These are phyloP conservation scores for Akanthomyces lecanii DNA, from an alignment of 2,329 filamentous ascomycete species.

Conservation along the genomic window DNA sequence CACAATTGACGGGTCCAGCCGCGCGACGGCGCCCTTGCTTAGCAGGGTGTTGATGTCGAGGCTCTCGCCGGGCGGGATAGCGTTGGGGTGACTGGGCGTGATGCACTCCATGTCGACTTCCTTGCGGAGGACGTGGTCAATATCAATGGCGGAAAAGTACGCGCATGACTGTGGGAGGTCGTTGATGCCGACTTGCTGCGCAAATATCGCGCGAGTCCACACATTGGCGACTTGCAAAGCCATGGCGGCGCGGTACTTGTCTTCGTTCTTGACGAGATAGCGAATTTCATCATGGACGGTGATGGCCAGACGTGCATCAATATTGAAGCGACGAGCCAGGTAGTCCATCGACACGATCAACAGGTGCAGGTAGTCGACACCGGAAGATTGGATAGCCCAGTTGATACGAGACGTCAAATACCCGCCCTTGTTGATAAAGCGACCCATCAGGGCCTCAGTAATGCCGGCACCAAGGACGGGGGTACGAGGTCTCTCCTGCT, in stretches of 20 bases:
- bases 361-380: constrained; percentile 94
- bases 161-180: constrained; percentile 92
- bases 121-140: constrained; percentile 93
- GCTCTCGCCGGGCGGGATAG: constrained; percentile 81
- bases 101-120: constrained; percentile 98
- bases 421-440: constrained; percentile 80
- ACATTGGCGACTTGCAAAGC: constrained; percentile 90
- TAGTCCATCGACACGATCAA: constrained; percentile 95
- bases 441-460: constrained; percentile 87
- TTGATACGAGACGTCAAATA: constrained; percentile 98
- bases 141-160: constrained; percentile 92
- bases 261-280: constrained; percentile 79
- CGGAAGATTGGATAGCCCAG: constrained; percentile 97
- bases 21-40: constrained; percentile 63
- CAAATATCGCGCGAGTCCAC: constrained; percentile 97
- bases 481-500: constrained; percentile 85
- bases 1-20: constrained; percentile 60
- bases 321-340: constrained; percentile 76
- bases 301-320: constrained; percentile 80
- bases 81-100: constrained; percentile 75
- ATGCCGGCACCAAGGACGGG: constrained; percentile 93
- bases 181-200: constrained; percentile 92
- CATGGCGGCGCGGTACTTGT: constrained; percentile 87
- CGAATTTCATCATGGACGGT: constrained; percentile 98
- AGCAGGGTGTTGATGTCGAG: constrained; percentile 79